Base-by-base conservation (phyloP, 495 filamentous ascomycete species). In the Melanomma pulvis-pyrius region DNA sequence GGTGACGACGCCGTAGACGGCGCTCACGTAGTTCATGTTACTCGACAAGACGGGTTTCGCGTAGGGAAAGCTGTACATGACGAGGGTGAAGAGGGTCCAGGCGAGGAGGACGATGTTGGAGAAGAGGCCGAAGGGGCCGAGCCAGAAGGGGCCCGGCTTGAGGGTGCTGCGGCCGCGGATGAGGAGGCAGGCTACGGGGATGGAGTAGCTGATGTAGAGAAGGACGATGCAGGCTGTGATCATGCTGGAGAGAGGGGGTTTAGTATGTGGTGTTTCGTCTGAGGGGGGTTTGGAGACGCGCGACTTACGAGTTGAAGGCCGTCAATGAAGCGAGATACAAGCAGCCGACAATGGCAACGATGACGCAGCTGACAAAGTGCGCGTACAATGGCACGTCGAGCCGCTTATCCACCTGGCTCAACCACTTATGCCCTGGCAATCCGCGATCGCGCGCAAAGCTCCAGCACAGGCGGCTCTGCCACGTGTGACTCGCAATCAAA, bases 381-480 rank as follows among this genome's bases (percentile, higher is more conserved):
- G 86, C 80, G 13, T 77, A 72, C 11, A 87, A 56, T 0, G 86
- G 86, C 4, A 87, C 82, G 58, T 84, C 82, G 19, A 85, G 75
- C 24, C 68, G 78, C 5, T 74, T 71, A 64, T 85, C 73, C 19
- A 86, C 81, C 58, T 79, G 70, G n/a, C 76, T 73, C 67, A 84
- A 73, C 58, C 76, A 81, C 39, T 79, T 69, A 47, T 76, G 75
- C 11, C 78, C 77, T 5, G 85, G 85, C 1, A 88, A 65, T 11
- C 84, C 86, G 22, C 79, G 70, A 66, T 88, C 86, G 19, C 86
- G 79, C 11, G 86, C 80, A 67, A 87, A 87, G 28, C 81, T 81
- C 86, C 86, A 88, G 53, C 80, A 83, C 13, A 88, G 76, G 0
- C 87, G 79, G 28, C 78, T 80, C 65, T 87, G 83, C 81, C 81